Evolutionary conservation across 345 rosid species (phyloP).

Genomic region (Linum tenue): DNA sequence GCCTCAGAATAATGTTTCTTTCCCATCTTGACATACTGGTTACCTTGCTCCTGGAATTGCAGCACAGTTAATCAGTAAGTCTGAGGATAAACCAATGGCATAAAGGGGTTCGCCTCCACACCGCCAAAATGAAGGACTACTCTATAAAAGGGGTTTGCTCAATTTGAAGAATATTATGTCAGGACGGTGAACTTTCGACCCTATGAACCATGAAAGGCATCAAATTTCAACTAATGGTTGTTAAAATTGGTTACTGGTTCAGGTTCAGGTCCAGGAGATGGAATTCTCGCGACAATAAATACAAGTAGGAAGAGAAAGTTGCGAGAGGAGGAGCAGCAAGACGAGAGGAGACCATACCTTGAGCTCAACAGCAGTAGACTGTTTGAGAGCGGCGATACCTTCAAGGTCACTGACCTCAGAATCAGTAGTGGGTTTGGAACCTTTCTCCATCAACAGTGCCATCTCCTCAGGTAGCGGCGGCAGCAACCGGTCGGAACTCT

Average conservation of each 20-base stretch:
- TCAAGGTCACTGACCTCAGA: constrained; percentile 59
- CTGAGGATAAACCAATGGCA: not conserved
- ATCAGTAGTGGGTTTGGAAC: constrained; percentile 57
- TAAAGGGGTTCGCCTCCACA: not conserved
- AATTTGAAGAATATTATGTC: not conserved
- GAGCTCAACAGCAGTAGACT: constrained; percentile 79
- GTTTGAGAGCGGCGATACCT: constrained; percentile 69
- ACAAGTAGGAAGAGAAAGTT: constrained; percentile 9
- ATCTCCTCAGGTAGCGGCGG: constrained; percentile 18
- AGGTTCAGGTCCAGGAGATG: not conserved
- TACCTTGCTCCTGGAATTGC: constrained; percentile 66
- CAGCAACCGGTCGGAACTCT: not conserved
- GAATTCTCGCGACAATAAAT: no score
- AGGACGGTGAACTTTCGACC: not conserved
- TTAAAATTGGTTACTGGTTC: not conserved
- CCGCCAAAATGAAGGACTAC: not conserved
- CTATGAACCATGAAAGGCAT: not conserved
- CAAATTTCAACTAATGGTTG: no score
- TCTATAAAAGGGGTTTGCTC: not conserved
- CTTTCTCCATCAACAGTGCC: constrained; percentile 87
- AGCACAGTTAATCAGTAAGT: not conserved
- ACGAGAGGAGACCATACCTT: constrained; percentile 34
- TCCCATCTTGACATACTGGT: constrained; percentile 76
- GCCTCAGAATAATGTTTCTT: constrained; percentile 77
- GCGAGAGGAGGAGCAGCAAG: not conserved